These are phyloP conservation scores for Melampsora abietis-canadensis DNA, from an alignment of 1,284 basidiomycete genomes.

Conservation along the genomic window DNA sequence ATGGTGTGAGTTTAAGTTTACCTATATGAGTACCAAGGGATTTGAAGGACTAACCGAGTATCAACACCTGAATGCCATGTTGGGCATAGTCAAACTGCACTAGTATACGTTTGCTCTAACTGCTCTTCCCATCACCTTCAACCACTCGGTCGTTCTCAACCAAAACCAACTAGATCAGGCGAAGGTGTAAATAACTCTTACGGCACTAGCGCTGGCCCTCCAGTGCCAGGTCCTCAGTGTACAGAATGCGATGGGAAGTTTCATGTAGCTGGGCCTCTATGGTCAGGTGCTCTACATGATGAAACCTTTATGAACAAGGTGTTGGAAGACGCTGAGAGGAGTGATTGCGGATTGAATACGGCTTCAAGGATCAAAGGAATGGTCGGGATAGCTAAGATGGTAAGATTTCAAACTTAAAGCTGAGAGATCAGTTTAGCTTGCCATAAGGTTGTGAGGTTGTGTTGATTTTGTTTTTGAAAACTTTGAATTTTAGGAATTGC, in stretches of 20 bases:
- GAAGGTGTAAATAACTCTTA: constrained; percentile 63
- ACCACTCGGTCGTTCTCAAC: constrained; percentile 68
- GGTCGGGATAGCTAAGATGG: constrained; percentile 83
- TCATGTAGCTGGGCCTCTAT: constrained; percentile 93
- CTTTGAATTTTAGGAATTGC: constrained; percentile 65
- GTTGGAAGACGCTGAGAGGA: constrained; percentile 64
- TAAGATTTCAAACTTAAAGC: constrained; percentile 53
- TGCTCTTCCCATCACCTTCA: constrained; percentile 79
- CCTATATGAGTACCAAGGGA: constrained; percentile 28
- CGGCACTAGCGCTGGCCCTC: constrained; percentile 71
- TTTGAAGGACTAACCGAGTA: background rate
- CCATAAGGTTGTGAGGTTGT: background rate
- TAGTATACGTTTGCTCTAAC: constrained; percentile 73
- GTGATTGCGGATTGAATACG: constrained; percentile 72
- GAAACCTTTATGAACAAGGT: constrained; percentile 69
- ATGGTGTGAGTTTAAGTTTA: constrained; percentile 65
- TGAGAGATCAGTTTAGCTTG: background rate
- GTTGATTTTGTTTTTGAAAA: no score
- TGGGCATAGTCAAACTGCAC: constrained; percentile 69
- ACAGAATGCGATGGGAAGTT: constrained; percentile 73
- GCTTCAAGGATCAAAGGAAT: constrained; percentile 86
- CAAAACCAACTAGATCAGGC: constrained; percentile 59
- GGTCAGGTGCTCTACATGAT: constrained; percentile 85
- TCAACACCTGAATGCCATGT: background rate
- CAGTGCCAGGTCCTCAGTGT: constrained; percentile 62